phyloP scores from a whole-genome alignment of 164 flowering plant species.

The Dillenia suffruticosa region DNA sequence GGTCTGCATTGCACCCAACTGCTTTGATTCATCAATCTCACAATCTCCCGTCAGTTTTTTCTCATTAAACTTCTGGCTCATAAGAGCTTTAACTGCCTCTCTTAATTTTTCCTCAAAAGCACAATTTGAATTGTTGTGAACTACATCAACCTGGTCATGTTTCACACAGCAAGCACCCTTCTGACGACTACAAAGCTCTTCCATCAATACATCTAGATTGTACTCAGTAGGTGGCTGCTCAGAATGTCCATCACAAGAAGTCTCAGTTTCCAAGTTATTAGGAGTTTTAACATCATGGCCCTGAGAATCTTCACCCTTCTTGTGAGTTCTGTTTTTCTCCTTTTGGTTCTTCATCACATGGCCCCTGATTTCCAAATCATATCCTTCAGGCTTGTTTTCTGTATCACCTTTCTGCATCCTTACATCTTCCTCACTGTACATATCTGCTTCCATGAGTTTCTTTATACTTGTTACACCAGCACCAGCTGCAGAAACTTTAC shows the following conservation, averaged over 20 bases:
- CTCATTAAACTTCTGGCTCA: constrained; percentile 45
- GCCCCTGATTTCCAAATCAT: constrained; percentile 20
- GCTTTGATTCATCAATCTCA: constrained; percentile 33
- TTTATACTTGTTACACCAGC: constrained; percentile 59
- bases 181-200: constrained; percentile 44
- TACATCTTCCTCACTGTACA: constrained; percentile 37
- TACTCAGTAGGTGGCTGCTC: constrained; percentile 14
- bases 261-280: constrained; percentile 19
- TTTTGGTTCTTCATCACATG: constrained; percentile 22
- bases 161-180: constrained; percentile 15
- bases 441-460: constrained; percentile 77
- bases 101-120: constrained; percentile 42
- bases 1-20: constrained; percentile 55
- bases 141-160: constrained; percentile 24
- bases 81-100: constrained; percentile 51
- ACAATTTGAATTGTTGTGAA: constrained; percentile 12
- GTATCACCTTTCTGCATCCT: constrained; percentile 25
- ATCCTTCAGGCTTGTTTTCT: constrained; percentile 17
- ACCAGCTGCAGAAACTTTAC: constrained; percentile 15
- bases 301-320: constrained; percentile 31
- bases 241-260: constrained; percentile 14
- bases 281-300: constrained; percentile 21
- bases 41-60: constrained; percentile 32
- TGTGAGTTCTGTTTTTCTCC: constrained; percentile 23
- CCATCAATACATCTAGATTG: constrained; percentile 38